Evolutionary conservation across 768 basidiomycete species (phyloP), one percentile per base, ranked within the genome.

Genomic region (Pleurotus djamor): DNA sequence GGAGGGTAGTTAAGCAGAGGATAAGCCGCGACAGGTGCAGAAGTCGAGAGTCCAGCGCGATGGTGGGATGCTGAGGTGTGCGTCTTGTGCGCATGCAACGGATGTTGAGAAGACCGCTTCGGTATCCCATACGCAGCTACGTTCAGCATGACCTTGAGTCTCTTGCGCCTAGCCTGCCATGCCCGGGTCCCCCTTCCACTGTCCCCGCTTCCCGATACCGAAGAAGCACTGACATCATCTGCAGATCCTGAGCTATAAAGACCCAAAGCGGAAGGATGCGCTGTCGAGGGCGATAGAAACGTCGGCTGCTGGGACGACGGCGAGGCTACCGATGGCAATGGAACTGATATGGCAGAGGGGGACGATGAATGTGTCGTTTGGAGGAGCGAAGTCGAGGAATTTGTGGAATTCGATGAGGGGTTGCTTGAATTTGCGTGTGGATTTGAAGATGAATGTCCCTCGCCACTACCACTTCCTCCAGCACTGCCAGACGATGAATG

Each of bases 51-150:
- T 28, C 21, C 21, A 28, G 21, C 21, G 9, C 47, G 47, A 17
- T 48, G 47, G 21, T 12, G 47, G 21, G 12, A 17, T 9, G 47
- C 14, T 9, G 47, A 9, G 5, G 16, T 9, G 16, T 48, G 47
- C 5, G 47, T 48, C 47, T 32, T 21, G 34, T 50, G 28, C 10
- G 16, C 12, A 50, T 50, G 49, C 5, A 33, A 33, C 9, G 49
- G 21, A 73, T 45, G 60, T 71, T 65, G 59, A 74, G 64, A 60
- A 69, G 58, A 65, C 63, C 57, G n/a, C 70, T 96, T 96, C 0
- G 94, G 87, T 52, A 94, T 91, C 4, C 94, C 94, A 64, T 91
- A 94, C 10, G 92, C 92, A 13, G 89, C 92, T 12, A 88, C 85
- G 52, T 92, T 62, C 77, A 81, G 17, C 68, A 66, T 34, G 70